Base-by-base conservation (phyloP, 2,329 filamentous ascomycete genomes). In the Aspergillus aculeatus region DNA sequence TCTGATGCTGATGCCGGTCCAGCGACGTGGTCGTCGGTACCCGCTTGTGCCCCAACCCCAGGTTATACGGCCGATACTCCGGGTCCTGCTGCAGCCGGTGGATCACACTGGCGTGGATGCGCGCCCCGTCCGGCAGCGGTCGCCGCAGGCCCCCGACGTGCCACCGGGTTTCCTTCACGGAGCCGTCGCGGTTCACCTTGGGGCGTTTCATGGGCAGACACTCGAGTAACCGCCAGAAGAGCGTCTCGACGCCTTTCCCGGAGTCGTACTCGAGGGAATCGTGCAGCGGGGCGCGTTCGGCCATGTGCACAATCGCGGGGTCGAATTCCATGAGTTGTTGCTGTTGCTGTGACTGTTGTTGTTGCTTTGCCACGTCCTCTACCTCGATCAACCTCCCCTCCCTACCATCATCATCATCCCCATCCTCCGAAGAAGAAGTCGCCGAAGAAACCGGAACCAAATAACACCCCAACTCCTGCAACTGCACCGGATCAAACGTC, bases 401-500 rank as follows among this genome's bases (percentile, higher is more conserved):
- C 14, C 9, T 10, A 32, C 9, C 31, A 32, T 12, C 9, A 32
- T 12, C 9, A 32, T 12, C 31, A 32, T 12, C 31, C 9, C 12
- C 31, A 32, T 12, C 31, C 31, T 12, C 31, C 7, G 7, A 9
- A 12, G 31, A 32, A 12, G 9, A 9, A 32, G 3, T 7, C 31
- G 12, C 31, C 31, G 23, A 23, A 23, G 23, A 23, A 23, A 23
- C 23, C 4, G 23, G 23, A 23, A 23, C 38, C 16, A 44, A 54
- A n/a, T 65, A 62, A 31, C 68, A 71, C 2, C 63, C 60, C 21
- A 66, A 58, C 12, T 29, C 50, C 21, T 63, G 59, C 5, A 71
- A 54, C 32, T 71, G 69, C 2, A 49, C 31, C 1, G 59, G 31
- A 63, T 92, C 89, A 61, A 92, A 90, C 0, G 79, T 76, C n/a